A percentile compares a stretch with the other conserved stretches of the same genome.
Evolutionary conservation across 2,329 filamentous ascomycete genomes (phyloP).

Genomic region (Coleophoma cylindrospora): DNA sequence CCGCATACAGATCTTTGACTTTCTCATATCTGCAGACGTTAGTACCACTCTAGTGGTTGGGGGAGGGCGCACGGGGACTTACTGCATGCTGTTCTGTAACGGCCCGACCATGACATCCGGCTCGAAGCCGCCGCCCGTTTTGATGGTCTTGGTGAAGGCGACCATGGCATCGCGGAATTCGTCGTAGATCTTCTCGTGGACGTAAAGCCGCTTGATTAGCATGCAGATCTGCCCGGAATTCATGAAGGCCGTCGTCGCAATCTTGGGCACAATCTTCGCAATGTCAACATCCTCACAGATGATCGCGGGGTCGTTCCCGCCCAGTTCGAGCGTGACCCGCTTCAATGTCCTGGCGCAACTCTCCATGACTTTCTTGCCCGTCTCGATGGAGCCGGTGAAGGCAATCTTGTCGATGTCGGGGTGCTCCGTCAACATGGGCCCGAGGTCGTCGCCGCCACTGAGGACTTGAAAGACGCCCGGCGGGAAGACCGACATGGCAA

Average conservation of each 20-base stretch:
- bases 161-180: constrained; percentile 43
- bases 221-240: constrained; percentile 51
- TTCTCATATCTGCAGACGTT: constrained; percentile 30
- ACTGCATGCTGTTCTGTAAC: constrained; percentile 57
- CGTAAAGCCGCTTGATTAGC: constrained; percentile 52
- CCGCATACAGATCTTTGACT: constrained; percentile 48
- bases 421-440: constrained; percentile 45
- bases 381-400: constrained; percentile 50
- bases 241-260: constrained; percentile 42
- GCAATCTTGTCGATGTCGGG: constrained; percentile 48
- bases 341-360: constrained; percentile 45
- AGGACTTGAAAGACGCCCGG: constrained; percentile 45
- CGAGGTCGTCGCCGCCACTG: constrained; percentile 38
- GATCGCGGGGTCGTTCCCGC: constrained; percentile 50
- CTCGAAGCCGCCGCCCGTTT: constrained; percentile 26
- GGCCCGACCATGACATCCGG: constrained; percentile 41
- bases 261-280: constrained; percentile 36
- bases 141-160: constrained; percentile 39
- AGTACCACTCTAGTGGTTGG: neutral
- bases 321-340: constrained; percentile 46
- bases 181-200: constrained; percentile 55
- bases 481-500: constrained; percentile 42
- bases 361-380: constrained; percentile 41
- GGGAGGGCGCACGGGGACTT: constrained; percentile 27
- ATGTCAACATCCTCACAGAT: constrained; percentile 46